phyloP scores from a whole-genome alignment of 371 early-diverging fungal genomes.

The Mucor racemosus region DNA sequence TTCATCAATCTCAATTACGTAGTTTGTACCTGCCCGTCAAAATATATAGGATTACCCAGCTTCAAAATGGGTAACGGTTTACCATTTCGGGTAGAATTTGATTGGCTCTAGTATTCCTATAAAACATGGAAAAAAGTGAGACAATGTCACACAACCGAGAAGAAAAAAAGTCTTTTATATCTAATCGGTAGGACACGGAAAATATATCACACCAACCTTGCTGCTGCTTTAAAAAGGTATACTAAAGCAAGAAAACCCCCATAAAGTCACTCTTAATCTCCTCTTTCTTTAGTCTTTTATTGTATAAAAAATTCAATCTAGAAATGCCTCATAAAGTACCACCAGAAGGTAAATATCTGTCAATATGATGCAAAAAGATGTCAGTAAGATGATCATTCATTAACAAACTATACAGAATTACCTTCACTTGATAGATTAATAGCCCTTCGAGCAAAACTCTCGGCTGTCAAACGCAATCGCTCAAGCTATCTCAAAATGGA shows the following conservation, averaged over 20 bases:
- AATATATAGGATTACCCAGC: neutral
- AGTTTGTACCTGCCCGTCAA: neutral
- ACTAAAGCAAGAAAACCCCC: neutral
- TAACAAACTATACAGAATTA: slow-evolving; percentile 46
- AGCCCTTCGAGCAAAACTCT: slow-evolving; percentile 68
- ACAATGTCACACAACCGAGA: slow-evolving; percentile 1
- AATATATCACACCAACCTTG: neutral
- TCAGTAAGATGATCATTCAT: neutral
- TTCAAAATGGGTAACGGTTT: neutral
- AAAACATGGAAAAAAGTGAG: slow-evolving; percentile 1
- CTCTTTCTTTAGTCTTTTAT: neutral
- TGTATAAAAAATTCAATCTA: neutral
- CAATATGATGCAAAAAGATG: neutral
- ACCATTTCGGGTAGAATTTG: neutral
- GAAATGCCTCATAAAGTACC: slow-evolving; percentile 7
- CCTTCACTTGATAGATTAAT: slow-evolving; percentile 66
- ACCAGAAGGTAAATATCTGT: neutral
- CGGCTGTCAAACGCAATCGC: slow-evolving; percentile 74
- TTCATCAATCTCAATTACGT: neutral
- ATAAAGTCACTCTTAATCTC: neutral
- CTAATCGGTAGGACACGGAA: slow-evolving; percentile 4
- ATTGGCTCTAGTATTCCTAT: neutral
- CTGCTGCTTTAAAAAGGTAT: neutral
- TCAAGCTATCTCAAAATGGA: slow-evolving; percentile 66
- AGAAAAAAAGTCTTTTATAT: neutral